Percentiles rank a stretch among this genome's conserved stretches.
phyloP scores from a whole-genome alignment of 139 green algal genomes.

The Picochlorum sp. region DNA sequence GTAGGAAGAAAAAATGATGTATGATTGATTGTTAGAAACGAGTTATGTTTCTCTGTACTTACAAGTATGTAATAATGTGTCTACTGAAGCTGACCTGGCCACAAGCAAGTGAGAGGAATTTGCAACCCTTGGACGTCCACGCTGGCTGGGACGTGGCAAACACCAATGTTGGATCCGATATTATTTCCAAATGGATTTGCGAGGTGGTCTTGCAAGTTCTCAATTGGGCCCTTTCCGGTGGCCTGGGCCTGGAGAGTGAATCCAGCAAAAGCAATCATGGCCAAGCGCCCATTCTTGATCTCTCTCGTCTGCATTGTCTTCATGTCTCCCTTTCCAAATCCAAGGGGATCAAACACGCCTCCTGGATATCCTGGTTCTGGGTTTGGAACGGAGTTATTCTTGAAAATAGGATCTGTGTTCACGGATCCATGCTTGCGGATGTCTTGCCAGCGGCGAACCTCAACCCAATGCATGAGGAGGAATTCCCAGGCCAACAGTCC shows the following conservation, averaged over 20 bases:
- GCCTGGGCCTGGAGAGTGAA: constrained; percentile 37
- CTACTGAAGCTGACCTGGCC: constrained; percentile 41
- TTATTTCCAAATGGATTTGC: constrained; percentile 62
- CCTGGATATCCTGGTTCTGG: constrained; percentile 53
- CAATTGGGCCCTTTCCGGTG: constrained; percentile 45
- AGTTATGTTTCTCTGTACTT: background rate
- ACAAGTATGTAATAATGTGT: background rate
- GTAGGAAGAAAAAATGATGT: too few relatives aligned
- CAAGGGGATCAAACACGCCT: constrained; percentile 57
- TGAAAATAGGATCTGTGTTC: constrained; percentile 56
- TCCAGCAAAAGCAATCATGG: constrained; percentile 44
- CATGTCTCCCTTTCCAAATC: constrained; percentile 30
- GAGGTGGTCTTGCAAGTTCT: constrained; percentile 53
- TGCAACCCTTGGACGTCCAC: constrained; percentile 59
- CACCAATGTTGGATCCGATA: constrained; percentile 65
- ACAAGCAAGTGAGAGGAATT: constrained; percentile 67
- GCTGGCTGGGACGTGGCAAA: constrained; percentile 45
- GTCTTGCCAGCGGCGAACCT: constrained; percentile 47
- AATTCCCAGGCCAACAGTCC: constrained; percentile 42
- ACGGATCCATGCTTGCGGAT: constrained; percentile 42
- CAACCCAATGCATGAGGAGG: constrained; percentile 56
- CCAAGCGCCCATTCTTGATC: constrained; percentile 48
- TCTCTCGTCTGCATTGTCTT: constrained; percentile 42
- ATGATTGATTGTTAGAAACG: too few relatives aligned
- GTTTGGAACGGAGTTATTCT: constrained; percentile 34